phyloP scores from a whole-genome alignment of 768 basidiomycete genomes.

The Amanita thiersii region DNA sequence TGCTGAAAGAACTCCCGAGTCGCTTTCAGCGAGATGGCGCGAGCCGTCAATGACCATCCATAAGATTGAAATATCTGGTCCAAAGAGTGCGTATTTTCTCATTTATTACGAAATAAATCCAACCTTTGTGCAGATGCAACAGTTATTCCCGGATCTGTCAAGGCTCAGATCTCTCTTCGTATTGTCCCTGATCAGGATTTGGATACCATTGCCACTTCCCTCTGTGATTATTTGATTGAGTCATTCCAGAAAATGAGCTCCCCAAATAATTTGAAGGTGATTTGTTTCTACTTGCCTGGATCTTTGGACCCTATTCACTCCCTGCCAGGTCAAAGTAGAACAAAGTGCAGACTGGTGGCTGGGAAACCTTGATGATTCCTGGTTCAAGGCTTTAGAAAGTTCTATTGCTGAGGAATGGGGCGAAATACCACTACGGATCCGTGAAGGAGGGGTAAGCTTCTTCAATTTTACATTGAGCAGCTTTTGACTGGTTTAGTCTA shows the following conservation, averaged over 20 bases:
- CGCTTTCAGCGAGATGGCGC: constrained; percentile 76
- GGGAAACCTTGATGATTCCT: constrained; percentile 74
- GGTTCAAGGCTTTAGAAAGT: constrained; percentile 80
- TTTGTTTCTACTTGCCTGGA: not conserved
- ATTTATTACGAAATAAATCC: not conserved
- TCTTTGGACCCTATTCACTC: not conserved
- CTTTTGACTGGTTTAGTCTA: constrained; percentile 47
- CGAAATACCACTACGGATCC: constrained; percentile 73
- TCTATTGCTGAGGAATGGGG: constrained; percentile 88
- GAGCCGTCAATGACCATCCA: constrained; percentile 89
- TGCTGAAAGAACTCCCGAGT: constrained; percentile 57
- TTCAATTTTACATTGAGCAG: not conserved
- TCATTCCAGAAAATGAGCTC: constrained; percentile 57
- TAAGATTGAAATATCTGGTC: constrained; percentile 75
- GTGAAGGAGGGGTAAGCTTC: constrained; percentile 81
- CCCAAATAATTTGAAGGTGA: constrained; percentile 66
- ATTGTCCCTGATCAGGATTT: constrained; percentile 93
- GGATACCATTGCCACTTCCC: constrained; percentile 50
- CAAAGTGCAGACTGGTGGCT: constrained; percentile 97
- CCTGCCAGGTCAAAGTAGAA: constrained; percentile 58
- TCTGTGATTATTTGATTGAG: constrained; percentile 48
- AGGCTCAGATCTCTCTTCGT: constrained; percentile 81
- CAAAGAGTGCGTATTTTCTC: constrained; percentile 48
- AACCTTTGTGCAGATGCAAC: constrained; percentile 52
- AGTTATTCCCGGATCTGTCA: constrained; percentile 80